Evolutionary conservation across 208 protist species (phyloP).

Genomic region (Trypanosoma mega): DNA sequence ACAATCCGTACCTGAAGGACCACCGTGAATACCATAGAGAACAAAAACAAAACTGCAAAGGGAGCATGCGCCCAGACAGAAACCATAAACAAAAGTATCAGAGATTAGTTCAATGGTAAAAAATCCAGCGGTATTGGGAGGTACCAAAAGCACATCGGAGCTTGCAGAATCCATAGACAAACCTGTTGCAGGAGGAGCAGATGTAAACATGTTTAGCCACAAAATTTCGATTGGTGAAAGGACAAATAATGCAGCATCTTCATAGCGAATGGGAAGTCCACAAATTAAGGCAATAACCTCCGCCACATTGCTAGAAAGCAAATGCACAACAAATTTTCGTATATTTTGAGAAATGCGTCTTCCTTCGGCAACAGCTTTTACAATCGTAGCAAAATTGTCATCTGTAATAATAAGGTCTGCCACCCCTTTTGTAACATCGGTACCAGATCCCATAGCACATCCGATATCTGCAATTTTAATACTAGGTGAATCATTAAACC

Average conservation of each 20-base stretch:
- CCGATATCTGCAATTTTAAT: conserved; percentile 96
- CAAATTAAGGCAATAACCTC: conserved; percentile 88
- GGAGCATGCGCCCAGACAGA: conserved; percentile 68
- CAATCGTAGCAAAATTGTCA: conserved; percentile 99
- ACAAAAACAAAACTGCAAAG: conserved; percentile 64
- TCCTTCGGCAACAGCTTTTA: conserved; percentile 90
- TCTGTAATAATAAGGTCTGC: conserved; percentile 96
- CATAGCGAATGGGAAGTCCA: conserved; percentile 75
- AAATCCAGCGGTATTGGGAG: conserved; percentile 72
- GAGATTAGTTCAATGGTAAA: conserved; percentile 83
- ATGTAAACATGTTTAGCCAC: conserved; percentile 92
- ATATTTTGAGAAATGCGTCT: conserved; percentile 87
- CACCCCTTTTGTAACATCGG: conserved; percentile 95
- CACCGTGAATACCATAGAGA: conserved; percentile 64
- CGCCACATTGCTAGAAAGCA: conserved; percentile 87
- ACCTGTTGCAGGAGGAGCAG: conserved; percentile 67
- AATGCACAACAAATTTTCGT: conserved; percentile 87
- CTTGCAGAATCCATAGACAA: conserved; percentile 77
- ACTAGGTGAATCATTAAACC: conserved; percentile 96
- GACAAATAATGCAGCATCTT: conserved; percentile 68
- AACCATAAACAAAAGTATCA: conserved; percentile 84
- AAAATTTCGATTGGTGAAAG: conserved; percentile 92
- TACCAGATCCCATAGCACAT: conserved; percentile 97
- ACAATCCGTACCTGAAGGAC: conserved; percentile 57
- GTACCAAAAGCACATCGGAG: conserved; percentile 74